phyloP scores from a whole-genome alignment of 169 alveolate species.

The Cryptosporidium baileyi region DNA sequence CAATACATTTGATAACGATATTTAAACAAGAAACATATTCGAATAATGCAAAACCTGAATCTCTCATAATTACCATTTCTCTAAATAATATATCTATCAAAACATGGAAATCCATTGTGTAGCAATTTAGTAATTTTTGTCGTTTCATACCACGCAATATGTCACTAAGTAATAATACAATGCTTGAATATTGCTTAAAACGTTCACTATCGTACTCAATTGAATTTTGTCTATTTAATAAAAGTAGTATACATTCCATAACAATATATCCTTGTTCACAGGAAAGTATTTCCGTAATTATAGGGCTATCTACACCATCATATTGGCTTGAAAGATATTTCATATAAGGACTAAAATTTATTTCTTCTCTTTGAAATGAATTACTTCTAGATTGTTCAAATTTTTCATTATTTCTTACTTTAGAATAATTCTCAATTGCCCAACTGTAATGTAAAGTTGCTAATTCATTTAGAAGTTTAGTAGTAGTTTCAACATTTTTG shows the following conservation, averaged over 20 bases:
- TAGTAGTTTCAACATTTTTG: background rate
- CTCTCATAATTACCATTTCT: constrained; percentile 68
- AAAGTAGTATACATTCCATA: constrained; percentile 16
- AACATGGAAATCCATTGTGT: constrained; percentile 51
- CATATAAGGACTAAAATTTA: constrained; percentile 20
- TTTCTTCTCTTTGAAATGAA: background rate
- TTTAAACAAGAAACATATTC: constrained; percentile 63
- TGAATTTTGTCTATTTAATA: constrained; percentile 6
- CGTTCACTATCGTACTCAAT: constrained; percentile 11
- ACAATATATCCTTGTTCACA: constrained; percentile 20
- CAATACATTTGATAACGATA: constrained; percentile 54
- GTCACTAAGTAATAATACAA: constrained; percentile 33
- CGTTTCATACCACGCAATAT: constrained; percentile 21
- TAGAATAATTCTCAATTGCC: constrained; percentile 36
- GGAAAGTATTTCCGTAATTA: constrained; percentile 1
- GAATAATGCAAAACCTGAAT: constrained; percentile 42
- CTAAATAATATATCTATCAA: constrained; percentile 54
- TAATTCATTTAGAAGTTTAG: background rate
- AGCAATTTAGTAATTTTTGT: background rate
- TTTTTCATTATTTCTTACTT: constrained; percentile 16
- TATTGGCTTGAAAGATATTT: constrained; percentile 61
- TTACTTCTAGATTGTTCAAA: constrained; percentile 1
- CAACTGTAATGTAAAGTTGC: constrained; percentile 32
- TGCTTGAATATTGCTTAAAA: background rate
- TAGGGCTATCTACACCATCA: constrained; percentile 70